Percentiles rank a stretch among this genome's conserved stretches.
phyloP scores from a whole-genome alignment of 2,329 filamentous ascomycete genomes.

The Curvularia spicifera region DNA sequence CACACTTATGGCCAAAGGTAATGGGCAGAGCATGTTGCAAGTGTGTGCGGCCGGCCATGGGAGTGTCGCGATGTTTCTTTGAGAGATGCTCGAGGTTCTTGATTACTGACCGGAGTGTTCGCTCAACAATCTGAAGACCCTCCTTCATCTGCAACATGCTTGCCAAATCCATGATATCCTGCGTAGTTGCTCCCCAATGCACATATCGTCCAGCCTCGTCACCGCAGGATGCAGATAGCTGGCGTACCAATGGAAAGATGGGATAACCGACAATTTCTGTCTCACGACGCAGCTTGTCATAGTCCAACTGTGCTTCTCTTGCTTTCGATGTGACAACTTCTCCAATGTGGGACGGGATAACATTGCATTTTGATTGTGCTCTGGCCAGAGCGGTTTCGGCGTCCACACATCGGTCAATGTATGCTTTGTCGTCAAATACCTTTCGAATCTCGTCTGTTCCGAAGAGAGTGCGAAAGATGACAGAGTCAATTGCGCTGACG shows the following conservation, averaged over 20 bases:
- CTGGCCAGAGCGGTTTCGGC: constrained; percentile 60
- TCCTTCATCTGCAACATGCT: constrained; percentile 61
- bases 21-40: constrained; percentile 64
- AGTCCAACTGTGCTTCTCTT: constrained; percentile 48
- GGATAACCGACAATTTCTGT: constrained; percentile 64
- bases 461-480: constrained; percentile 60
- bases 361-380: constrained; percentile 56
- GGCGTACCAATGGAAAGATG: constrained; percentile 59
- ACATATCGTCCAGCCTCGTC: constrained; percentile 55
- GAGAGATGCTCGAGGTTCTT: constrained; percentile 53
- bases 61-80: constrained; percentile 57
- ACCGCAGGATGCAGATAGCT: constrained; percentile 51
- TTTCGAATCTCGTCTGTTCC: constrained; percentile 60
- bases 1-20: constrained; percentile 65
- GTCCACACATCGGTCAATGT: constrained; percentile 58
- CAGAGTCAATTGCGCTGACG: constrained; percentile 56
- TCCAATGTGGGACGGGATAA: constrained; percentile 55
- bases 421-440: constrained; percentile 59
- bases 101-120: constrained; percentile 54
- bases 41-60: constrained; percentile 65
- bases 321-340: constrained; percentile 42
- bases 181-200: constrained; percentile 66
- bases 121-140: constrained; percentile 58
- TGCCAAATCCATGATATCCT: constrained; percentile 65
- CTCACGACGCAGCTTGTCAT: constrained; percentile 52